Percentiles rank a stretch among this genome's conserved stretches.
Conservation (phyloP, 2,329 filamentous ascomycete species). For the Aspergillus sp. region DNA sequence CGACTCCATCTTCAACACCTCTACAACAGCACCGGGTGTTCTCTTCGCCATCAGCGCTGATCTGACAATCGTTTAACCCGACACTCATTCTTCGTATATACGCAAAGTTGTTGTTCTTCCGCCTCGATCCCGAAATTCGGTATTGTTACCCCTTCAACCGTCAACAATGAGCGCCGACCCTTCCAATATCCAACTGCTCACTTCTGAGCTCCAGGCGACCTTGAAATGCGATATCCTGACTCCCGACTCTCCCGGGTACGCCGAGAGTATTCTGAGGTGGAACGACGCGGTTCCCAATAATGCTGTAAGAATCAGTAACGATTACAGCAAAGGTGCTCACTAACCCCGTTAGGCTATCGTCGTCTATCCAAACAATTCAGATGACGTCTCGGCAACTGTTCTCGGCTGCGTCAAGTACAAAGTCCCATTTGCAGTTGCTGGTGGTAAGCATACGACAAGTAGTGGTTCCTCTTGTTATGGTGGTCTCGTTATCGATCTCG, state of each 20-base stretch:
- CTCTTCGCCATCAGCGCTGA: too few relatives aligned
- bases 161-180: neutral
- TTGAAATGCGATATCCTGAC: neutral
- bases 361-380: constrained; percentile 6
- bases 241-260: constrained; percentile 6
- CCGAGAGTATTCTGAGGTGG: constrained; percentile 13
- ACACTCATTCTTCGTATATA: too few relatives aligned
- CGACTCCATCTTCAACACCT: too few relatives aligned
- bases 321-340: neutral
- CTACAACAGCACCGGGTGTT: too few relatives aligned
- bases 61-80: too few relatives aligned
- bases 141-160: too few relatives aligned
- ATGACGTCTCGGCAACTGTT: constrained; percentile 7
- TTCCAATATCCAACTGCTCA: neutral
- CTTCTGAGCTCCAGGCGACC: neutral
- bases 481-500: constrained; percentile 58
- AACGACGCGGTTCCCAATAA: constrained; percentile 14
- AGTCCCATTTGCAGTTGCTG: constrained; percentile 54
- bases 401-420: constrained; percentile 43
- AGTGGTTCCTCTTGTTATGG: constrained; percentile 51
- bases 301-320: constrained; percentile 2
- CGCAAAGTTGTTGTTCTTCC: too few relatives aligned
- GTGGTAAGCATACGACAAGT: constrained; percentile 58
- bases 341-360: constrained; percentile 9
- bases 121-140: too few relatives aligned